Percentiles rank a stretch among this genome's conserved stretches.
Evolutionary conservation across 805 yeast genomes (phyloP).

Genomic region (Starmerella floricola): DNA sequence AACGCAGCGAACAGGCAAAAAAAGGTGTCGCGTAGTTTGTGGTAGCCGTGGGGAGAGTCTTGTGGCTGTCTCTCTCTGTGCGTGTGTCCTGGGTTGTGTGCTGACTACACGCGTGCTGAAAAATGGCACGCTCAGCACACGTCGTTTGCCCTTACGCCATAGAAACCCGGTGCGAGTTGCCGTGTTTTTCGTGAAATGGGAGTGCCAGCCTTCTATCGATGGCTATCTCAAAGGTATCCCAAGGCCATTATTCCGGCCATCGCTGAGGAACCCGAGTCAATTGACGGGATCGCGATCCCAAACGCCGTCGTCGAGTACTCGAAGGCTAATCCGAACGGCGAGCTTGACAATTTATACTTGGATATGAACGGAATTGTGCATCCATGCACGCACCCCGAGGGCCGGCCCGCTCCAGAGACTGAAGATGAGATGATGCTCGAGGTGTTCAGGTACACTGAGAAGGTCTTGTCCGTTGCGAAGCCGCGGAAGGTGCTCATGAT

Average conservation of each 20-base stretch:
- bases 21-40: too few species aligned
- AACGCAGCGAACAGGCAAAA: too few species aligned
- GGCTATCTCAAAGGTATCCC: slow-evolving; percentile 89
- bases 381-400: slow-evolving; percentile 97
- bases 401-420: slow-evolving; percentile 87
- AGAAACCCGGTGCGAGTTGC: too few species aligned
- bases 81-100: too few species aligned
- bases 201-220: slow-evolving; percentile 95
- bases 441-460: slow-evolving; percentile 80
- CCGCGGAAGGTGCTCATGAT: slow-evolving; percentile 87
- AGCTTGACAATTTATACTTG: slow-evolving; percentile 78
- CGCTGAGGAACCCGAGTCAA: slow-evolving; percentile 44
- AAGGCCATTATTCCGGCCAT: slow-evolving; percentile 83
- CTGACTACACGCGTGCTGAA: too few species aligned
- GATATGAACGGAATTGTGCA: slow-evolving; percentile 99
- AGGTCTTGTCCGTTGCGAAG: slow-evolving; percentile 84
- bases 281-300: slow-evolving; percentile 54
- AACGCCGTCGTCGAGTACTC: slow-evolving; percentile 39
- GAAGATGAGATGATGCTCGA: slow-evolving; percentile 96
- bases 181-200: too few species aligned
- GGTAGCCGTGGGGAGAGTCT: too few species aligned
- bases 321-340: slow-evolving; percentile 87
- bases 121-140: too few species aligned
- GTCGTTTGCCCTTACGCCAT: too few species aligned
- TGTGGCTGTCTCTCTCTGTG: too few species aligned